Percentiles rank a stretch among this genome's conserved stretches.
Evolutionary conservation across 2,329 filamentous ascomycete species (phyloP).

Genomic region (Tolypocladium endophyticum): DNA sequence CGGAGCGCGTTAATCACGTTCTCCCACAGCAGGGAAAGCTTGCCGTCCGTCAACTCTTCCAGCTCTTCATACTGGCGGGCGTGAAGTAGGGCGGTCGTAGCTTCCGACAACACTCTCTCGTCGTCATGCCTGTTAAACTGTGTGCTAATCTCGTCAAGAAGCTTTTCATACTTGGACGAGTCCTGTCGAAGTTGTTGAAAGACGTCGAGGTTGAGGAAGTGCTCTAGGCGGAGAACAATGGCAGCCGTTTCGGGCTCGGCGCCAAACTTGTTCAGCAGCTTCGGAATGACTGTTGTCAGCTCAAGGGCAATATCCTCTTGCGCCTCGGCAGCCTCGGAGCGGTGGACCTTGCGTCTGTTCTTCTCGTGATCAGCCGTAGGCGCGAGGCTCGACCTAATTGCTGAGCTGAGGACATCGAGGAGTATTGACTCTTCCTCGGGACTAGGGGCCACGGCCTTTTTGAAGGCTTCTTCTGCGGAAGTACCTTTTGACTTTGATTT

Average conservation of each 20-base stretch:
- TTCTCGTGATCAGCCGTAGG: slow-evolving; percentile 56
- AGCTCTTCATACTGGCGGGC: slow-evolving; percentile 81
- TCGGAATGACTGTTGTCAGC: slow-evolving; percentile 70
- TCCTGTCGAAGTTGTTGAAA: slow-evolving; percentile 87
- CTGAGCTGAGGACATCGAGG: slow-evolving; percentile 75
- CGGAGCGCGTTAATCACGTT: slow-evolving; percentile 65
- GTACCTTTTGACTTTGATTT: slow-evolving; percentile 36
- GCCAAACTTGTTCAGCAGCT: slow-evolving; percentile 84
- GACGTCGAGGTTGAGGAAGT: slow-evolving; percentile 74
- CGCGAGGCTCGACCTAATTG: slow-evolving; percentile 64
- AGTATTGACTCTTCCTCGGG: slow-evolving; percentile 74
- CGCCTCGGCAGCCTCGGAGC: slow-evolving; percentile 55
- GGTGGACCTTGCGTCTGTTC: slow-evolving; percentile 44
- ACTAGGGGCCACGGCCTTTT: slow-evolving; percentile 60
- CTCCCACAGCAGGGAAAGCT: slow-evolving; percentile 78
- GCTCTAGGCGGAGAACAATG: slow-evolving; percentile 74
- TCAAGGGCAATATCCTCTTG: slow-evolving; percentile 71
- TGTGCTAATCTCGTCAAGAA: slow-evolving; percentile 85
- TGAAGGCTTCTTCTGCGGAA: slow-evolving; percentile 49
- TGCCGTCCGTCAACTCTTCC: slow-evolving; percentile 72
- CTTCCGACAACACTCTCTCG: slow-evolving; percentile 73
- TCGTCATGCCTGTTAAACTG: slow-evolving; percentile 93
- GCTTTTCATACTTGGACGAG: slow-evolving; percentile 63
- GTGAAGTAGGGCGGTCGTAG: slow-evolving; percentile 70
- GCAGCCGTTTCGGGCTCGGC: slow-evolving; percentile 80